Evolutionary conservation across 306 rosid genomes (phyloP).

Genomic region (Fagus crenata): DNA sequence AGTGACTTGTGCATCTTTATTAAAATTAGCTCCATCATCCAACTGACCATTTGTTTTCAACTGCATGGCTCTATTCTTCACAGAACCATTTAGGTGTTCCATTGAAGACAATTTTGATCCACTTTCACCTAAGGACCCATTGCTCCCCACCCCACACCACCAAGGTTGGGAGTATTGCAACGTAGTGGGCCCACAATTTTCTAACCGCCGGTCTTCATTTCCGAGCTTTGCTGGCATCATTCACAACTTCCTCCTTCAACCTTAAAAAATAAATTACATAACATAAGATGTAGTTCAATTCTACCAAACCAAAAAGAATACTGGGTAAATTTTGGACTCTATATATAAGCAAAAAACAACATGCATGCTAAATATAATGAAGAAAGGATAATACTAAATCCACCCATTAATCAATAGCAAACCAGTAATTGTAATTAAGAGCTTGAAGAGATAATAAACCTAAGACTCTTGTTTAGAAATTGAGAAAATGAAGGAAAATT

Average conservation of each 20-base stretch:
- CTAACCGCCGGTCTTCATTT: constrained; percentile 36
- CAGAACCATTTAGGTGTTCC: constrained; percentile 42
- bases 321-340: background rate
- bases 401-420: constrained; percentile 3
- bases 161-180: constrained; percentile 59
- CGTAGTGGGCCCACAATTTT: constrained; percentile 35
- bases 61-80: constrained; percentile 34
- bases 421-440: constrained; percentile 16
- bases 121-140: constrained; percentile 28
- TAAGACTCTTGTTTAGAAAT: background rate
- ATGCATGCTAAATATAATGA: background rate
- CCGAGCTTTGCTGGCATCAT: constrained; percentile 75
- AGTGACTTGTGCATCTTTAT: constrained; percentile 31
- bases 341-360: constrained; percentile 6
- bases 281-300: constrained; percentile 3
- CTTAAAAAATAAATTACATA: constrained; percentile 13
- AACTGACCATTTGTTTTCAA: constrained; percentile 35
- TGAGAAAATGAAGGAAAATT: background rate
- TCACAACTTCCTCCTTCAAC: constrained; percentile 41
- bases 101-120: constrained; percentile 42
- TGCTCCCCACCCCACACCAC: constrained; percentile 56
- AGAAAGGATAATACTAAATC: constrained; percentile 1
- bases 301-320: background rate
- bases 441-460: constrained; percentile 18
- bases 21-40: constrained; percentile 34